Percentiles rank a stretch among this genome's conserved stretches.
phyloP scores from a whole-genome alignment of 2,329 filamentous ascomycete genomes.

The Epichloe uncinata region DNA sequence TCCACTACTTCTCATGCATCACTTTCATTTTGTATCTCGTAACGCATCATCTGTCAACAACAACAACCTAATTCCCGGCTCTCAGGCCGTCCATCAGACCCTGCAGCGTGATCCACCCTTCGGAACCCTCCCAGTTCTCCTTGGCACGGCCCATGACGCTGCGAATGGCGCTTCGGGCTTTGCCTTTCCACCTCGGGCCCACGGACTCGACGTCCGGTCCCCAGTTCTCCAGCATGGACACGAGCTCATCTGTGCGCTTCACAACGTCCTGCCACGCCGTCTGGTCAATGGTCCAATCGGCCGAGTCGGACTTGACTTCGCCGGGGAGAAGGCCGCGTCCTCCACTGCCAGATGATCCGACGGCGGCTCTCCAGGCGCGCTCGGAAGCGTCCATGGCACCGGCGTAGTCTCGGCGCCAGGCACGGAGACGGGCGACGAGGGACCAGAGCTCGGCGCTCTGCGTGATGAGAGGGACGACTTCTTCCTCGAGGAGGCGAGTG shows the following conservation, averaged over 20 bases:
- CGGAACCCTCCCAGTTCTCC: conserved; percentile 68
- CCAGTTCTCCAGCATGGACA: conserved; percentile 72
- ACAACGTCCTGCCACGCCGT: conserved; percentile 61
- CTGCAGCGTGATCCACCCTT: conserved; percentile 51
- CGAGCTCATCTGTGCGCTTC: conserved; percentile 64
- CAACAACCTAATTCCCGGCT: conserved; percentile 8
- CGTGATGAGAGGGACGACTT: conserved; percentile 75
- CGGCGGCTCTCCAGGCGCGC: conserved; percentile 72
- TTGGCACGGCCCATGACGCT: conserved; percentile 73
- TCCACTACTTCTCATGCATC: too few relatives aligned
- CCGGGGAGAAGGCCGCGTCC: conserved; percentile 30
- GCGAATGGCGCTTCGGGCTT: conserved; percentile 71
- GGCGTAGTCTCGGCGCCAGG: conserved; percentile 57
- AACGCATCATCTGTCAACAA: not conserved
- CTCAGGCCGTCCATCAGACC: conserved; percentile 42
- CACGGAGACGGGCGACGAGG: conserved; percentile 55
- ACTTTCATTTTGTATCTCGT: not conserved
- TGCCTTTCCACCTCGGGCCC: conserved; percentile 74
- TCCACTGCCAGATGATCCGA: conserved; percentile 34
- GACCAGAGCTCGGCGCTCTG: conserved; percentile 64
- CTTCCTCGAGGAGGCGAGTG: conserved; percentile 58
- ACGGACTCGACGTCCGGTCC: conserved; percentile 53
- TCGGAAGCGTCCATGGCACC: conserved; percentile 74
- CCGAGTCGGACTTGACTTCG: conserved; percentile 7
- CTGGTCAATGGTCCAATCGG: conserved; percentile 37